Base-by-base conservation (phyloP, 345 rosid genomes). In the Linum usitatissimum region DNA sequence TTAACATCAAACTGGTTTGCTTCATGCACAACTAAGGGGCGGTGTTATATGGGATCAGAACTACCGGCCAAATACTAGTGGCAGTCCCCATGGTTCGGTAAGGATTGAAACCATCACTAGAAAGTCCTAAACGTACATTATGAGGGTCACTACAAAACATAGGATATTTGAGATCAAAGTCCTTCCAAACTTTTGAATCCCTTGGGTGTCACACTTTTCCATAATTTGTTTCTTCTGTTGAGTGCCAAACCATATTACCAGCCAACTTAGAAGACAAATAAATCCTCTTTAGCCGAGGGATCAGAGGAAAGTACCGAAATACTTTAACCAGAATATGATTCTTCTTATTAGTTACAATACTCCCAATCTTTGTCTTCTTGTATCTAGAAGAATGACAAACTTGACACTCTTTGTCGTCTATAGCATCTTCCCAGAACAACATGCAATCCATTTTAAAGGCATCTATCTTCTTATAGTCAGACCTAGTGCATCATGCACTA, bases 381-480 rank as follows among this genome's bases (percentile, higher is more conserved):
- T 34, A 34, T 34, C 38, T 34, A 14, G 3, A 6, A 30, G 60
- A 23, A 23, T 23, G 28, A 23, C 28, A 64, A 0, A 6, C 17
- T 17, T 2, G 17, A 51, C 64, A 64, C 0, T n/a, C 14, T 8
- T 20, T 1, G 3, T 39, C 34, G 2, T 59, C 18, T n/a, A 9
- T n/a, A 15, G 18, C 17, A 17, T 70, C 68, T 2, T 18, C 64
- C 19, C 39, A 70, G 28, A 48, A 65, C 6, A 70, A 7, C 5
- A 70, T 60, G 55, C 65, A 60, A 60, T 70, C 34, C 21, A 51
- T 64, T 2, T 8, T 13, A 5, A 61, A 64, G 0, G 61, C 65
- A 70, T 70, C 31, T 14, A 64, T 70, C 18, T 60, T 64, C 19
- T 15, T 59, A 64, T 70, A 65, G 51, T 15, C 18, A 70, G 19